A percentile compares a stretch with the other conserved stretches of the same genome.
Conservation (phyloP, 345 rosid genomes). For the Toxicodendron radicans region DNA sequence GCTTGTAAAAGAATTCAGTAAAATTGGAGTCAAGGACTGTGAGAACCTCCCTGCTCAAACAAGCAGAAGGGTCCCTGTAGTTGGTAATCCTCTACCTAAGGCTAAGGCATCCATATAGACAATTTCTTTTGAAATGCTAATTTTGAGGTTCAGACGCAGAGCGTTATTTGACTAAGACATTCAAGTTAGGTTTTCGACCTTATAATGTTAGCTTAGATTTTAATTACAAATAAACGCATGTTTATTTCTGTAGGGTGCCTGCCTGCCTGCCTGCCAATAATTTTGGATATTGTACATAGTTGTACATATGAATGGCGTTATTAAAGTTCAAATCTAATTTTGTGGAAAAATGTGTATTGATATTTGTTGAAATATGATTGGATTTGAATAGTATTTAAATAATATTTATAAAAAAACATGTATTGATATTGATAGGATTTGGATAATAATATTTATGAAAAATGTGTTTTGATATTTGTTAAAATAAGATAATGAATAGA, state of each 20-base stretch:
- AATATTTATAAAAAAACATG: no score
- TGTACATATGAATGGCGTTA: conserved; percentile 15
- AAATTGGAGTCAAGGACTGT: conserved; percentile 48
- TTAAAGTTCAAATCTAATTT: neutral
- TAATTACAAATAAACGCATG: conserved; percentile 3
- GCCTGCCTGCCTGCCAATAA: neutral
- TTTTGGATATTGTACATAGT: conserved; percentile 22
- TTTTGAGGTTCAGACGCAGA: conserved; percentile 18
- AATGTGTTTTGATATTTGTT: no score
- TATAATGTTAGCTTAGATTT: conserved; percentile 13
- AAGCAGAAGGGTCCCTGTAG: conserved; percentile 3
- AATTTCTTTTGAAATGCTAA: conserved; percentile 8
- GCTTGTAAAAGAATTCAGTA: conserved; percentile 48
- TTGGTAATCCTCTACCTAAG: conserved; percentile 1
- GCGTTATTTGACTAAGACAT: conserved; percentile 8
- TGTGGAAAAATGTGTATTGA: no score
- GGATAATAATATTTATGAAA: no score
- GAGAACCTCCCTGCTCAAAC: conserved; percentile 32
- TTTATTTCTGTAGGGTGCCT: conserved; percentile 15
- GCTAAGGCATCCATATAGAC: conserved; percentile 18
- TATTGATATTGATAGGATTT: no score
- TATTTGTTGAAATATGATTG: no score
- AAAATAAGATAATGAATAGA: no score
- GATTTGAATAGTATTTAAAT: no score
- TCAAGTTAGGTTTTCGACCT: conserved; percentile 15